Conservation (phyloP, 495 filamentous ascomycete species). For the Hypoxylon cercidicola region DNA sequence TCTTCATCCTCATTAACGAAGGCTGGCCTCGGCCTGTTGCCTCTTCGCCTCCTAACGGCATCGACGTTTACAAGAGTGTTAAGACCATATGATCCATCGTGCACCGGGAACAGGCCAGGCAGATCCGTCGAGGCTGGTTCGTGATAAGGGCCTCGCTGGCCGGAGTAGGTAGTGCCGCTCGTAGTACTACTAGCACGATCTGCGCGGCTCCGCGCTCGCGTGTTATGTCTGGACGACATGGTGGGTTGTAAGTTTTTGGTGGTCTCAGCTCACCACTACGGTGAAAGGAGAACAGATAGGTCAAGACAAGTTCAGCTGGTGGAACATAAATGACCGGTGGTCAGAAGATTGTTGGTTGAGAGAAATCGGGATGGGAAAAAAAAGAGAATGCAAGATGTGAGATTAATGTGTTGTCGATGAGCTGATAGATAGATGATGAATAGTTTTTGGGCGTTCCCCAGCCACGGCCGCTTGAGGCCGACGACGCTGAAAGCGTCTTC, state of each 20-base stretch:
- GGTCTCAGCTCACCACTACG: conserved; percentile 15
- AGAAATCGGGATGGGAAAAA: background rate
- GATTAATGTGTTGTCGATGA: conserved; percentile 12
- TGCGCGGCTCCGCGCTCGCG: conserved; percentile 40
- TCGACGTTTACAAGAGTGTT: conserved; percentile 41
- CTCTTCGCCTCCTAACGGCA: conserved; percentile 15
- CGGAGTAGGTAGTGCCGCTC: no score
- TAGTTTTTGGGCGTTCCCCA: conserved; percentile 25
- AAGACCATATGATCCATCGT: conserved; percentile 47
- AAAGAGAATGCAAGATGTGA: conserved; percentile 13
- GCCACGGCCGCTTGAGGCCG: conserved; percentile 19
- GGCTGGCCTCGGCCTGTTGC: conserved; percentile 16
- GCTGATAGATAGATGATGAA: conserved; percentile 35
- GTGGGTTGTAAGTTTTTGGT: conserved; percentile 4
- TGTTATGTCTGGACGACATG: conserved; percentile 46
- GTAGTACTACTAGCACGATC: conserved; percentile 18
- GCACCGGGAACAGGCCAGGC: conserved; percentile 39
- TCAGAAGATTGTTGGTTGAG: background rate
- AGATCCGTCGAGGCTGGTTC: conserved; percentile 35
- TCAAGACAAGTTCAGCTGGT: conserved; percentile 17
- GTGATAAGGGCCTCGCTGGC: conserved; percentile 4
- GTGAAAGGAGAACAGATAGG: conserved; percentile 14
- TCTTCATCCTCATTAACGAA: conserved; percentile 36
- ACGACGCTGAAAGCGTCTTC: conserved; percentile 37
- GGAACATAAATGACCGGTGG: conserved; percentile 2